Evolutionary conservation across 108 stramenopile genomes (phyloP).

Genomic region (Fragilariopsis cylindrus): DNA sequence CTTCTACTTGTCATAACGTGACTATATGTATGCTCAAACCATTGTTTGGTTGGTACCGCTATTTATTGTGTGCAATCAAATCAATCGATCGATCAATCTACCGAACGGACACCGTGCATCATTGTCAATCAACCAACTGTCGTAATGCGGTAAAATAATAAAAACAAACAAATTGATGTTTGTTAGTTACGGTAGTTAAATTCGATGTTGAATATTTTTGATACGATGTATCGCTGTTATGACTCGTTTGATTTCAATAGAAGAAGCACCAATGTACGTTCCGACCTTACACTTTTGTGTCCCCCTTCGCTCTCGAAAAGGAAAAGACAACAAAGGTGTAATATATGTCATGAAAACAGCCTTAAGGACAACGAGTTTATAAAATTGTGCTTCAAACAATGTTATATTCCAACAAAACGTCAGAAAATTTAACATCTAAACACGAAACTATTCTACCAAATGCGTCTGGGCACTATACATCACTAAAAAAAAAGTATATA

Average conservation of each 20-base stretch:
- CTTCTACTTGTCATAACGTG: too few species aligned
- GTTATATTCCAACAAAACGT: slow-evolving; percentile 42
- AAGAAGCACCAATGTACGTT: slow-evolving; percentile 52
- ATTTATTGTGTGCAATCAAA: too few species aligned
- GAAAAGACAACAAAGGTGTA: not conserved
- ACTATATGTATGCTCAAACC: too few species aligned
- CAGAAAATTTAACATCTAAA: slow-evolving; percentile 4
- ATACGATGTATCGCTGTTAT: slow-evolving; percentile 52
- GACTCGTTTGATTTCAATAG: slow-evolving; percentile 58
- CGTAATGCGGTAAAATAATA: not conserved
- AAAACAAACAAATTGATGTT: not conserved
- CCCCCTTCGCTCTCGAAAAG: too few species aligned
- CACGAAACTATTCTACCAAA: slow-evolving; percentile 35
- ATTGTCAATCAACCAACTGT: too few species aligned
- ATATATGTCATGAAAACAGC: slow-evolving; percentile 50
- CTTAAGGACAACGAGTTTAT: slow-evolving; percentile 51
- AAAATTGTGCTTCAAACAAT: not conserved
- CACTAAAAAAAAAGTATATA: slow-evolving; percentile 19
- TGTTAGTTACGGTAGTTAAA: not conserved
- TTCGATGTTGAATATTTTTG: not conserved
- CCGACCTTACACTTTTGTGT: slow-evolving; percentile 19
- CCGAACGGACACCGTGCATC: too few species aligned
- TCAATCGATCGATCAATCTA: too few species aligned
- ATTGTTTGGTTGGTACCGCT: too few species aligned
- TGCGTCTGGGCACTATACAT: slow-evolving; percentile 42